Conservation (phyloP, 345 rosid species). For the Citrus glauca region DNA sequence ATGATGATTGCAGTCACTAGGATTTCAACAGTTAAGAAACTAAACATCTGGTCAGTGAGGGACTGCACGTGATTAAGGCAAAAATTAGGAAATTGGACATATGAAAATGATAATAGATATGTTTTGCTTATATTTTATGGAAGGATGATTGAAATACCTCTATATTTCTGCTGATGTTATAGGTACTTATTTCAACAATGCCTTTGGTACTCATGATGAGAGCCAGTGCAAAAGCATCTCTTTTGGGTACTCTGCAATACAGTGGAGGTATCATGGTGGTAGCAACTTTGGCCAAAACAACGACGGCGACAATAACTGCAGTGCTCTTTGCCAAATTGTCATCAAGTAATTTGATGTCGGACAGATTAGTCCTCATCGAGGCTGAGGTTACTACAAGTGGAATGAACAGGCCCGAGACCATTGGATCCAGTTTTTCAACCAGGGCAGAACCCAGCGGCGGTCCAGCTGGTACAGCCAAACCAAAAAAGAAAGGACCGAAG, state of each 20-base stretch:
- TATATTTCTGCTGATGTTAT: not conserved
- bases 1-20: not conserved
- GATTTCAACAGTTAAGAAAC: not conserved
- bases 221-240: slow-evolving; percentile 7
- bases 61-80: not conserved
- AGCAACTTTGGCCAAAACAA: not conserved
- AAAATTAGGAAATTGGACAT: not conserved
- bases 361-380: slow-evolving; percentile 17
- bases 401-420: slow-evolving; percentile 16
- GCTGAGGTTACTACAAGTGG: slow-evolving; percentile 15
- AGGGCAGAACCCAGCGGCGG: slow-evolving; percentile 29
- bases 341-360: not conserved
- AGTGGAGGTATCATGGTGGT: not conserved
- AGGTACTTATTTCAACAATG: slow-evolving; percentile 3
- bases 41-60: not conserved
- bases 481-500: slow-evolving; percentile 17
- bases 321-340: not conserved
- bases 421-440: slow-evolving; percentile 20
- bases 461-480: slow-evolving; percentile 24
- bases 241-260: slow-evolving; percentile 6
- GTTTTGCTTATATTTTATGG: not conserved
- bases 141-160: not conserved
- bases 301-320: not conserved
- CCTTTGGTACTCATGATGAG: slow-evolving; percentile 16
- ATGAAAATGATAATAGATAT: not conserved